phyloP scores from a whole-genome alignment of 257 asterid genomes.

The Henckelia pumila region DNA sequence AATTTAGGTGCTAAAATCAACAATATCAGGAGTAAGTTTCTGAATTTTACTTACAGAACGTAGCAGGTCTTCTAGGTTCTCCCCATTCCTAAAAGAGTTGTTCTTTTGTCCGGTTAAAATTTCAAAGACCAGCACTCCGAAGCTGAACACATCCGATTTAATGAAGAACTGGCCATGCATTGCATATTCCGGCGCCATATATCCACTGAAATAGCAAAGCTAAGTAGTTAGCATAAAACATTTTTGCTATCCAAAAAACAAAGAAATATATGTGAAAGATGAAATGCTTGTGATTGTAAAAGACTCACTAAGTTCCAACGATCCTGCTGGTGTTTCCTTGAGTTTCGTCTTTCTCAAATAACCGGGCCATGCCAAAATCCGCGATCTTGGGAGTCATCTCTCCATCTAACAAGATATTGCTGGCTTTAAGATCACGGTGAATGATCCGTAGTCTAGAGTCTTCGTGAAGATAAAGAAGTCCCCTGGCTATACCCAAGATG shows the following conservation, averaged over 20 bases:
- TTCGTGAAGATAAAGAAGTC: conserved; percentile 34
- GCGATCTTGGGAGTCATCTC: conserved; percentile 32
- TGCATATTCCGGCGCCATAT: not conserved
- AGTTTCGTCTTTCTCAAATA: conserved; percentile 17
- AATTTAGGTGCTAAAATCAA: too few species aligned
- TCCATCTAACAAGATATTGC: conserved; percentile 27
- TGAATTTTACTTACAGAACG: not conserved
- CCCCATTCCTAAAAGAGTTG: not conserved
- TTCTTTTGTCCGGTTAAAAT: not conserved
- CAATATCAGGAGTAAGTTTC: too few species aligned
- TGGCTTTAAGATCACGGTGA: conserved; percentile 30
- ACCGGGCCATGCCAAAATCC: conserved; percentile 31
- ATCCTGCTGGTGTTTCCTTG: conserved; percentile 26
- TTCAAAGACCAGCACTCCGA: not conserved
- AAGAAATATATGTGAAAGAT: too few species aligned
- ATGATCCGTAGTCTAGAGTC: conserved; percentile 27
- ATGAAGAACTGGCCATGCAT: not conserved
- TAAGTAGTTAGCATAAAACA: not conserved
- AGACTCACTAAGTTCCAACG: conserved; percentile 30
- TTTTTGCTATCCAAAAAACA: not conserved
- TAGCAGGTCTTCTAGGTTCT: not conserved
- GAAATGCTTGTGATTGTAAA: not conserved
- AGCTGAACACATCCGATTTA: not conserved
- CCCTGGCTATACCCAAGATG: conserved; percentile 28
- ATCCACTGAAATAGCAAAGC: not conserved